Evolutionary conservation across 75 land plant genomes (phyloP).

Genomic region (Cunninghamia lanceolata): DNA sequence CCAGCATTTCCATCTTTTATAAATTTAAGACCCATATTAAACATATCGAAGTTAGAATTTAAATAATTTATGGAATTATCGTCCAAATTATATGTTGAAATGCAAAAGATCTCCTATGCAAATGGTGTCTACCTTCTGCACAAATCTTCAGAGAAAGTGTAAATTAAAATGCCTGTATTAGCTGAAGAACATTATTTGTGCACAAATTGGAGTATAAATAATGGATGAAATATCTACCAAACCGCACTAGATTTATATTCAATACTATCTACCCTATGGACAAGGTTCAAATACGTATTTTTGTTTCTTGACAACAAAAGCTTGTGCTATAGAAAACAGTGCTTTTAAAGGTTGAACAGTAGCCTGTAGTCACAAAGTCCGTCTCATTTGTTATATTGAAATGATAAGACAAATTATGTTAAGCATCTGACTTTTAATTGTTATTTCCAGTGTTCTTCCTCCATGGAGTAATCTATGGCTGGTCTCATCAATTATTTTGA

Average conservation of each 20-base stretch:
- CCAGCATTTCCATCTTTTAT: too few relatives aligned
- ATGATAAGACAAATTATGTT: not conserved
- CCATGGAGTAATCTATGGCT: constrained; percentile 99
- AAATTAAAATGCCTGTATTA: not conserved
- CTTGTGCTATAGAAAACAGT: not conserved
- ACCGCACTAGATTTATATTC: not conserved
- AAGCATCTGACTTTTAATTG: constrained; percentile 1
- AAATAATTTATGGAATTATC: not conserved
- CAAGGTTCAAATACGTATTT: not conserved
- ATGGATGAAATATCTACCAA: not conserved
- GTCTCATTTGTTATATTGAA: not conserved
- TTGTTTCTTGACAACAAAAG: not conserved
- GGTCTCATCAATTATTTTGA: constrained; percentile 72
- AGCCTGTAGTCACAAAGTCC: not conserved
- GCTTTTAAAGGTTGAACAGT: not conserved
- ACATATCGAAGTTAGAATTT: too few relatives aligned
- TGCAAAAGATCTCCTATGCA: not conserved
- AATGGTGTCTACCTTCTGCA: not conserved
- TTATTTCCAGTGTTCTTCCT: constrained; percentile 63
- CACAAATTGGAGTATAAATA: not conserved
- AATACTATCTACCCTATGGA: not conserved
- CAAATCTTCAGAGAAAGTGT: not conserved
- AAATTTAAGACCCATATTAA: too few relatives aligned
- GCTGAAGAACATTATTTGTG: not conserved
- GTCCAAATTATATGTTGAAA: not conserved